Percentiles rank a stretch among this genome's conserved stretches.
Conservation (phyloP, 2,329 filamentous ascomycete species). For the Microcyclosporella mali region DNA sequence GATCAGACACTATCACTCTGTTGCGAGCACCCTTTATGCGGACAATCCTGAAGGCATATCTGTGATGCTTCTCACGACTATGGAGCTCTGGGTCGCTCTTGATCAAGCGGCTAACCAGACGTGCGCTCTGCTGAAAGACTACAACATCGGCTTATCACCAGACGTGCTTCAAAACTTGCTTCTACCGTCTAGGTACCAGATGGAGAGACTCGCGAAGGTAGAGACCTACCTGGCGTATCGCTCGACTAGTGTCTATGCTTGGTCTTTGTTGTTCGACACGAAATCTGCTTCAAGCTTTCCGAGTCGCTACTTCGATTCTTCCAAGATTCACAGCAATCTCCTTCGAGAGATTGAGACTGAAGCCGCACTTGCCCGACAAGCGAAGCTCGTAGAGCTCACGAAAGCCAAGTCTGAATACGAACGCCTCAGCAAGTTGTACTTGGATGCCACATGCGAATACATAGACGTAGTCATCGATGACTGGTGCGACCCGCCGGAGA, state of each 20-base stretch:
- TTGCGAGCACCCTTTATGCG: constrained; percentile 34
- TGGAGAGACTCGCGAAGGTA: constrained; percentile 47
- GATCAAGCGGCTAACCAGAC: constrained; percentile 43
- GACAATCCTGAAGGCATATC: constrained; percentile 47
- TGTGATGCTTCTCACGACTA: constrained; percentile 46
- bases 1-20: constrained; percentile 16
- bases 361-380: constrained; percentile 23
- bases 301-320: constrained; percentile 39
- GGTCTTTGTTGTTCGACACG: constrained; percentile 39
- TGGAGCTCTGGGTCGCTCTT: constrained; percentile 54
- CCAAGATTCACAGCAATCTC: constrained; percentile 21
- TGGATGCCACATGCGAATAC: constrained; percentile 6
- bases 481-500: constrained; percentile 23
- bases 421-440: constrained; percentile 22
- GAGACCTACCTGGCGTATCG: constrained; percentile 38
- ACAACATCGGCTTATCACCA: constrained; percentile 47
- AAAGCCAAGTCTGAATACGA: constrained; percentile 33
- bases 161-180: constrained; percentile 52
- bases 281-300: constrained; percentile 34
- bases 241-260: neutral
- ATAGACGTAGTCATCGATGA: constrained; percentile 9
- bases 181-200: constrained; percentile 41
- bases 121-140: constrained; percentile 47
- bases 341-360: constrained; percentile 30
- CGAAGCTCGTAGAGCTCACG: constrained; percentile 38